Conservation (phyloP, 2,329 filamentous ascomycete genomes). For the Aspergillus sp. region DNA sequence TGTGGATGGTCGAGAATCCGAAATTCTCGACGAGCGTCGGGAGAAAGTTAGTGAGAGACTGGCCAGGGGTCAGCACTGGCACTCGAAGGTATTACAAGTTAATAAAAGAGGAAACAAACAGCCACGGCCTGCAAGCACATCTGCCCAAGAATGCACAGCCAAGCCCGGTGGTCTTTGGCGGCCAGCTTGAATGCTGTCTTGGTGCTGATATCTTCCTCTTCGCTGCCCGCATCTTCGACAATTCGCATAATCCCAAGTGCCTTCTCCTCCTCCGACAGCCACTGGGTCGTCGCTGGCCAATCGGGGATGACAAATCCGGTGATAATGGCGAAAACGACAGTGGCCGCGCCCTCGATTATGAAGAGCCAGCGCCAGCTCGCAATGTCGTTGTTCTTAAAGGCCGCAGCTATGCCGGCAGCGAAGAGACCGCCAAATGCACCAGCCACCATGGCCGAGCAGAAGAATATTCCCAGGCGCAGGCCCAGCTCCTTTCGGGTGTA, state of each 20-base stretch:
- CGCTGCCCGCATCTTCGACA: not conserved
- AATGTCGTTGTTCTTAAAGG: not conserved
- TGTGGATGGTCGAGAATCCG: not conserved
- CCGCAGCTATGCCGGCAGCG: slow-evolving; percentile 41
- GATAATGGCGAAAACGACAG: slow-evolving; percentile 47
- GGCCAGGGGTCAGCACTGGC: not conserved
- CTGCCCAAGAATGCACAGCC: not conserved
- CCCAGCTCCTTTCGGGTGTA: slow-evolving; percentile 42
- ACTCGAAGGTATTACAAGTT: not conserved
- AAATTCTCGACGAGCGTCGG: not conserved
- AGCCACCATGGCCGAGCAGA: slow-evolving; percentile 37
- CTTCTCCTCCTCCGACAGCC: slow-evolving; percentile 49
- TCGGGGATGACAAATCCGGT: slow-evolving; percentile 52
- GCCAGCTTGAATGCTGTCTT: not conserved
- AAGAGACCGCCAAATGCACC: slow-evolving; percentile 43
- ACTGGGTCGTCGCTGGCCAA: slow-evolving; percentile 47
- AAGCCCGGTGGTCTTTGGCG: not conserved
- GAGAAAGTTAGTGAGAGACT: not conserved
- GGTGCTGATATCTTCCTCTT: not conserved
- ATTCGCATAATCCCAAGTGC: slow-evolving; percentile 20
- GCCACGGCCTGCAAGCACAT: not conserved
- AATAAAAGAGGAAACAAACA: not conserved
- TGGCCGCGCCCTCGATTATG: slow-evolving; percentile 51
- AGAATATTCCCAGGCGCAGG: slow-evolving; percentile 38
- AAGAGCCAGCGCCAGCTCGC: slow-evolving; percentile 50